Percentiles rank a stretch among this genome's conserved stretches.
Evolutionary conservation across 768 basidiomycete genomes (phyloP).

Genomic region (Leucosporidium yakuticum): DNA sequence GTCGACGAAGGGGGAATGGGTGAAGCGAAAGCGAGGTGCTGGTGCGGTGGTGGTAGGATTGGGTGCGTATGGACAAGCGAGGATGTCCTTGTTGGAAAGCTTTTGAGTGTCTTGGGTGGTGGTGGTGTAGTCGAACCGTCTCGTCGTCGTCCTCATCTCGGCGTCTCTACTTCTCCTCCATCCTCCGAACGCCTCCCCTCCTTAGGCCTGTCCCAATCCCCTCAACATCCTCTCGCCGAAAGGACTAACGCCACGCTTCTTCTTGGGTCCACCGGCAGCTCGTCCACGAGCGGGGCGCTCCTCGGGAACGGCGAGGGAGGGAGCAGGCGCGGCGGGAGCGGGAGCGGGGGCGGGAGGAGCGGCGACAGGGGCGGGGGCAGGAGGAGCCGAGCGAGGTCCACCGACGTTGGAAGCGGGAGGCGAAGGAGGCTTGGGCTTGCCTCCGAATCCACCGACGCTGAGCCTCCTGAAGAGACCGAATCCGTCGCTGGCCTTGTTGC

Average conservation of each 20-base stretch:
- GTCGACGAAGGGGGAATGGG: too few species aligned
- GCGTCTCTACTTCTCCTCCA: too few species aligned
- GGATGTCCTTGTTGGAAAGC: too few species aligned
- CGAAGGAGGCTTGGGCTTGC: slow-evolving; percentile 5
- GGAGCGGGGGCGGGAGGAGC: neutral
- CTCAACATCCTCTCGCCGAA: too few species aligned
- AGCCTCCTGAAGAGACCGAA: slow-evolving; percentile 22
- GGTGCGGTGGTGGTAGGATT: too few species aligned
- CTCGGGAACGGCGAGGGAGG: neutral
- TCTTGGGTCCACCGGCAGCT: neutral
- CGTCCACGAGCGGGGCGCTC: neutral
- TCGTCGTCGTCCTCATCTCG: too few species aligned
- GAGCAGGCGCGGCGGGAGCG: neutral
- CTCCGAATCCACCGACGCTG: slow-evolving; percentile 21
- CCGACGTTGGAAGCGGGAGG: neutral
- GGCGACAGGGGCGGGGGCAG: neutral
- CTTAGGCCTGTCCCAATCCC: too few species aligned
- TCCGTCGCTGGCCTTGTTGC: slow-evolving; percentile 2
- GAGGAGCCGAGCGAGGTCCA: neutral
- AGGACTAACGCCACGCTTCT: neutral
- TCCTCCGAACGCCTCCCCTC: too few species aligned
- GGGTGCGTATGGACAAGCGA: too few species aligned
- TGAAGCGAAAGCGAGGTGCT: too few species aligned
- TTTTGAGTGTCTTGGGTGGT: too few species aligned
- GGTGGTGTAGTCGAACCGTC: too few species aligned